A percentile compares a stretch with the other conserved stretches of the same genome.
phyloP scores from a whole-genome alignment of 2,329 filamentous ascomycete species.

The Didymella pomorum region DNA sequence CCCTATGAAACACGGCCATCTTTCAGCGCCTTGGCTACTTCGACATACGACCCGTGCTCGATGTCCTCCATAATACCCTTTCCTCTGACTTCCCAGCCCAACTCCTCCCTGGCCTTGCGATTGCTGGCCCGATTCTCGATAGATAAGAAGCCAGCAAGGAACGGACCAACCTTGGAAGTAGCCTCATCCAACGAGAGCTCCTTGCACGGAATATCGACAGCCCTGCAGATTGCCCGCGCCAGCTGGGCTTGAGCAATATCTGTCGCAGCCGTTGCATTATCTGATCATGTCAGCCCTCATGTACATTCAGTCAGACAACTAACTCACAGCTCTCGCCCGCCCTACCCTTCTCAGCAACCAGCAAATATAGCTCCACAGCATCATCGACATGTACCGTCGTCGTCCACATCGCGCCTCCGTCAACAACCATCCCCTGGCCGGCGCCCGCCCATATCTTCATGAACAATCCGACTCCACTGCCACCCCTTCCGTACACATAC shows the following conservation, averaged over 20 bases:
- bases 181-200: slow-evolving; percentile 38
- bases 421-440: slow-evolving; percentile 37
- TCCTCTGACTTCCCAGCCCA: slow-evolving; percentile 52
- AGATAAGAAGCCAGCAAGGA: slow-evolving; percentile 48
- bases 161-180: slow-evolving; percentile 34
- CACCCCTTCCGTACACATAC: slow-evolving; percentile 56
- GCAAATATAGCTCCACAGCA: slow-evolving; percentile 53
- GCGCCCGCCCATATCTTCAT: slow-evolving; percentile 47
- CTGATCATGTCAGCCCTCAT: background rate
- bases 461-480: slow-evolving; percentile 41
- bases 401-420: slow-evolving; percentile 29
- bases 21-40: slow-evolving; percentile 6
- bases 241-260: slow-evolving; percentile 46
- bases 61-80: slow-evolving; percentile 50
- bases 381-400: slow-evolving; percentile 56
- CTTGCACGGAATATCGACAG: slow-evolving; percentile 30
- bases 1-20: background rate
- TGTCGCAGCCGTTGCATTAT: slow-evolving; percentile 44
- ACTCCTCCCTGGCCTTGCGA: slow-evolving; percentile 49
- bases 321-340: slow-evolving; percentile 45
- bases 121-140: slow-evolving; percentile 47
- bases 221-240: slow-evolving; percentile 37
- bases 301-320: no score
- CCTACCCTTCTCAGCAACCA: slow-evolving; percentile 47
- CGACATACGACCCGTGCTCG: slow-evolving; percentile 27